Evolutionary conservation across 441 rosid genomes (phyloP).

Genomic region (Adansonia grandidieri): DNA sequence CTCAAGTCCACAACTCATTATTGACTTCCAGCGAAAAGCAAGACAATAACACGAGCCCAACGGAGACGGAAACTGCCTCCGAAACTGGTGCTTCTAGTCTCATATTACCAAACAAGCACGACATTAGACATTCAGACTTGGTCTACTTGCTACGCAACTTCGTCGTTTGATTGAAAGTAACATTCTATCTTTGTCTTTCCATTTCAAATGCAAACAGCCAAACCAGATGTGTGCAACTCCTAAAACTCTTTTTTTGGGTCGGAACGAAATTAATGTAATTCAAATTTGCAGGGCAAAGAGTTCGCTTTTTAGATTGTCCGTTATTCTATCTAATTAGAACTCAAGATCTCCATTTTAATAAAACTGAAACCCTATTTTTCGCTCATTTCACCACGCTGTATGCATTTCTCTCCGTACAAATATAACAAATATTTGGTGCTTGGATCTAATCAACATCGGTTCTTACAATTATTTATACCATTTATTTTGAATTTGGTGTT

Average conservation of each 20-base stretch:
- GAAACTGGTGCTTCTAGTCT: not conserved
- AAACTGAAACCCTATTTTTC: not conserved
- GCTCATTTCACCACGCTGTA: not conserved
- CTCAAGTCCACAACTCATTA: not conserved
- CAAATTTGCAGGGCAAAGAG: not conserved
- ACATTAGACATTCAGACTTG: not conserved
- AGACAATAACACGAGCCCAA: not conserved
- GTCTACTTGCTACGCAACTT: not conserved
- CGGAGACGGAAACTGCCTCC: not conserved
- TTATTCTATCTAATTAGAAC: not conserved
- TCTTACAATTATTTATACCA: not conserved
- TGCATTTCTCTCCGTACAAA: not conserved
- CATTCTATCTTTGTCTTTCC: not conserved
- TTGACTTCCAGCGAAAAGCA: not conserved
- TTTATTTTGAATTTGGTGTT: too few species aligned
- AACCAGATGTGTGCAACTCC: not conserved
- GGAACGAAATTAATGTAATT: not conserved
- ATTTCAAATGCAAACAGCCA: not conserved
- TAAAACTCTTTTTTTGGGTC: not conserved
- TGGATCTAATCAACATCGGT: not conserved
- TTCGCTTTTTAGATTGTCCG: not conserved
- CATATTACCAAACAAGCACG: not conserved
- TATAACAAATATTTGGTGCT: not conserved
- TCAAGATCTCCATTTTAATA: not conserved
- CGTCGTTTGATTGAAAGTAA: not conserved